Evolutionary conservation across 2,329 filamentous ascomycete species (phyloP).

Genomic region (Ophiostoma quercus): DNA sequence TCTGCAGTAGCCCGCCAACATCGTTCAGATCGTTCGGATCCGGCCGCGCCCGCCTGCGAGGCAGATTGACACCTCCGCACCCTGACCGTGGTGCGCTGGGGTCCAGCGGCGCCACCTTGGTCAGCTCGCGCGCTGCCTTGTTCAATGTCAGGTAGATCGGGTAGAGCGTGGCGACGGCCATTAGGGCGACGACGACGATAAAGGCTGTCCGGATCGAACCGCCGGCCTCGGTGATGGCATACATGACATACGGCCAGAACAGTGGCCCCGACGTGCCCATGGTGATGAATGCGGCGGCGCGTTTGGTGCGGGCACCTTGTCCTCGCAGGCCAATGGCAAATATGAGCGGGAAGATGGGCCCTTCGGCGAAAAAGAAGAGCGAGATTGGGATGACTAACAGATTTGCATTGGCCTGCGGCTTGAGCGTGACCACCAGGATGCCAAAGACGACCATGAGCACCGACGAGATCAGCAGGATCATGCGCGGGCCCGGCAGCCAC

Average conservation of each 20-base stretch:
- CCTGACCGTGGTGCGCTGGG: background rate
- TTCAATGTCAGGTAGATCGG: constrained; percentile 46
- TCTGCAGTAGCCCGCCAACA: constrained; percentile 7
- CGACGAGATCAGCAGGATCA: constrained; percentile 61
- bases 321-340: constrained; percentile 75
- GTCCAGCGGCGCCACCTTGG: constrained; percentile 18
- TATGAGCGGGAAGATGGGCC: constrained; percentile 75
- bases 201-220: constrained; percentile 60
- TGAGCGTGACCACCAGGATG: constrained; percentile 45
- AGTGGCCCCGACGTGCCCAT: constrained; percentile 69
- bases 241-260: constrained; percentile 69
- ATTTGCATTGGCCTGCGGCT: constrained; percentile 41
- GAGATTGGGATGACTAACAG: constrained; percentile 56
- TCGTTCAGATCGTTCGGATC: constrained; percentile 4
- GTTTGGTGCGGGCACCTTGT: constrained; percentile 73
- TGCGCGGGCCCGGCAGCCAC: constrained; percentile 59
- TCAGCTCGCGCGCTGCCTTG: constrained; percentile 42
- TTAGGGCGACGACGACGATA: constrained; percentile 54
- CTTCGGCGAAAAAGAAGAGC: constrained; percentile 74
- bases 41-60: background rate
- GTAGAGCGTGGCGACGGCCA: constrained; percentile 45
- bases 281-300: constrained; percentile 70
- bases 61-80: background rate
- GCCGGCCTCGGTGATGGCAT: constrained; percentile 57
- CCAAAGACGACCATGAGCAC: constrained; percentile 55